phyloP scores from a whole-genome alignment of 2,329 filamentous ascomycete species.

The Anthostomella pinea region DNA sequence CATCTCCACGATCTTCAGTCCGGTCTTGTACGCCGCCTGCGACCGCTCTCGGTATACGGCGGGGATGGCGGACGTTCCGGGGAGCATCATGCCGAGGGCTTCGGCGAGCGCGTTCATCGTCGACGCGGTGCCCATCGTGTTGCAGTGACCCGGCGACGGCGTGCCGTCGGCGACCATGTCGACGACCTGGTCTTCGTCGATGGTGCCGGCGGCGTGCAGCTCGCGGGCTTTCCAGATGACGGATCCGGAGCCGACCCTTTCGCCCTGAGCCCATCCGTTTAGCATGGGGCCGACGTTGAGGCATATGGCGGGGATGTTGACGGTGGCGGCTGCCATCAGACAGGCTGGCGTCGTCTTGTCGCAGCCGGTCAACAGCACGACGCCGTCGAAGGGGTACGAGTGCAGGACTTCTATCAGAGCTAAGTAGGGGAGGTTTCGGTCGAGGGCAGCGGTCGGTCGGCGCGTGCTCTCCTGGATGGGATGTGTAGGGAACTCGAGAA shows the following conservation, averaged over 20 bases:
- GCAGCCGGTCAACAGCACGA: constrained; percentile 50
- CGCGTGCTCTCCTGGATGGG: constrained; percentile 49
- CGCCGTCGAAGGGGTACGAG: constrained; percentile 48
- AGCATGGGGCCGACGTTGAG: constrained; percentile 53
- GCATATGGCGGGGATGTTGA: constrained; percentile 50
- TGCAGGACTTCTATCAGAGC: constrained; percentile 46
- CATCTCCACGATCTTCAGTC: constrained; percentile 49
- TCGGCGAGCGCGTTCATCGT: constrained; percentile 53
- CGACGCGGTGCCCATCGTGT: constrained; percentile 52
- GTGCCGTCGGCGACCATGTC: constrained; percentile 42
- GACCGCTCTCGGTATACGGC: constrained; percentile 47
- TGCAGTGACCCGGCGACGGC: constrained; percentile 47
- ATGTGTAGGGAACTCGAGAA: constrained; percentile 51
- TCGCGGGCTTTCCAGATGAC: constrained; percentile 49
- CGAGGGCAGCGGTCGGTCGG: constrained; percentile 46
- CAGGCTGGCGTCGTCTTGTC: constrained; percentile 52
- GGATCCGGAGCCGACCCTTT: constrained; percentile 43
- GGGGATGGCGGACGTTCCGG: constrained; percentile 49
- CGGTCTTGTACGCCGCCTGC: constrained; percentile 48
- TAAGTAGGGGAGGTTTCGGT: constrained; percentile 48
- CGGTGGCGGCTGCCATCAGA: constrained; percentile 50
- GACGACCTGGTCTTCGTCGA: constrained; percentile 41
- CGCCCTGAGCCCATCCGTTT: constrained; percentile 43
- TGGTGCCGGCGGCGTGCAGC: constrained; percentile 44
- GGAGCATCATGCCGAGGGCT: constrained; percentile 50